Evolutionary conservation across 2,329 filamentous ascomycete genomes (phyloP), one percentile per base, ranked within the genome.

Genomic region (Cladobotryum mycophilum): DNA sequence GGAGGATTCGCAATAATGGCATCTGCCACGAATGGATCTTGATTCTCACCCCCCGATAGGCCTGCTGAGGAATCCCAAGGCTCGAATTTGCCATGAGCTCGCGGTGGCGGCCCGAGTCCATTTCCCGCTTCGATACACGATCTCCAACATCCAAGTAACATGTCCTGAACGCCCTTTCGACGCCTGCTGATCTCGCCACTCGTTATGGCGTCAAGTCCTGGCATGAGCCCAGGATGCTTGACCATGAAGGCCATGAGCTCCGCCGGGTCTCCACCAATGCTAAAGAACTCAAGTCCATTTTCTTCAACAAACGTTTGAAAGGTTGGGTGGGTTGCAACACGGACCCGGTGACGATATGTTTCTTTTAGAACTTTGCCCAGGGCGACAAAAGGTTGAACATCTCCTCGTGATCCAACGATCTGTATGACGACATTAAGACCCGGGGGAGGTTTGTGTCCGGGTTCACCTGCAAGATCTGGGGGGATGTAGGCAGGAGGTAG

Each of bases 221-320:
- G 89, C 84, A 95, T 89, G 33, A 95, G 72, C 0, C 89, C 88
- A 0, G 89, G 88, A 58, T 93, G 87, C 67, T 91, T 91, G 42
- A 93, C 89, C 89, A 95, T 95, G 61, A 92, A 95, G 3, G 89
- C 88, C 86, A 89, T 90, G 41, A 89, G 72, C 60, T 87, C 80
- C 1, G 82, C 78, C 1, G 86, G 86, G 62, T 90, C 85, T 3
- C 86, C 86, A n/a, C 86, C 85, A 47, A 89, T 86, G 54, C 71
- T 79, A 66, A 86, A 89, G 66, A 89, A 91, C 60, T 90, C 87
- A 13, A 91, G 75, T 0, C 77, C 84, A 62, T 84, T 82, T 47
- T 86, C 80, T 53, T 82, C 77, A 3, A 90, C 82, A 57, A 89
- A 88, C 1, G 72, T 66, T 56, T 81, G 75, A 58, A 91, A 91